Base-by-base conservation (phyloP, 2,329 filamentous ascomycete genomes). In the Ophiostoma sp. region DNA sequence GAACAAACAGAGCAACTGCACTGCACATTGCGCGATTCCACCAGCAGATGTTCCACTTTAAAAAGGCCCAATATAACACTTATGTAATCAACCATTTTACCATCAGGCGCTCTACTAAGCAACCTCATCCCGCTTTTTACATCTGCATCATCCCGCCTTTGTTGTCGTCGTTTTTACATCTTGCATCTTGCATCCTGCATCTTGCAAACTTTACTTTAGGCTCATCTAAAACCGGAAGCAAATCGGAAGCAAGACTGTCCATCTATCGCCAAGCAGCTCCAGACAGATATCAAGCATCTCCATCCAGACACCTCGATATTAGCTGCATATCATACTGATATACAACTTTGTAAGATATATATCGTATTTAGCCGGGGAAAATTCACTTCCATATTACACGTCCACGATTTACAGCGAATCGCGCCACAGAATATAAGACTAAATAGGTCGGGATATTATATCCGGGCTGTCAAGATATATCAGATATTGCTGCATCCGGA, bases 101-200 rank as follows among this genome's bases (percentile, higher is more conserved):
- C 8, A 48, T 17, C 44, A 20, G 15, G 17, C 17, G 17, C 36
- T 39, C 36, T 27, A 62, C 57, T 27, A 57, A 62, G 15, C n/a
- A 33, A 33, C 57, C 57, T 33, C 57, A 62, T 62, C 57, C 57
- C 57, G 57, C 57, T 62, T 62, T 57, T 62, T 62, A 27, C 57
- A 62, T 33, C 27, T 62, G 57, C 57, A 62, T 33, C 57, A 62
- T 62, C 27, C 57, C 57, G 57, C 57, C 23, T 33, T 62, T n/a
- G n/a, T 57, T 57, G 52, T 33, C 57, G 11, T 13, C 23, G 57
- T 62, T 62, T 62, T 62, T 33, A 60, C 54, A 60, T 27, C 54
- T 60, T 20, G 23, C 44, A 7, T 20, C 27, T 54, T 23, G 23
- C 52, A 54, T 20, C 52, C 17, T 33, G 23, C 44, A 48, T 20